Evolutionary conservation across 2,329 filamentous ascomycete species (phyloP).

Genomic region (Shiraia bambusicola): DNA sequence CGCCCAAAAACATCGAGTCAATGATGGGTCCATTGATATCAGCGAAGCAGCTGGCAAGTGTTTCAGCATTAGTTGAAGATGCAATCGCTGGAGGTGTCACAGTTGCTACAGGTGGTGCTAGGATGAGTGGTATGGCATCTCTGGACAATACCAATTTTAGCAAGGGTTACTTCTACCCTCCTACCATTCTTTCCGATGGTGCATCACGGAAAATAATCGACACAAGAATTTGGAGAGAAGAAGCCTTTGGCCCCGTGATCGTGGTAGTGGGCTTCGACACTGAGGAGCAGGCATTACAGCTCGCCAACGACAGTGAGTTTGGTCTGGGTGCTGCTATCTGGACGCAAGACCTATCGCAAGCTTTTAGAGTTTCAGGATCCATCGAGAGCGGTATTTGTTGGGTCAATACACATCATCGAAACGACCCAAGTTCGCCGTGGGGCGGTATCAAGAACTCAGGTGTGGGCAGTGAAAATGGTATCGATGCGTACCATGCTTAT

Average conservation of each 20-base stretch:
- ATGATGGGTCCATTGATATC: conserved; percentile 68
- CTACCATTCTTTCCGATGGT: conserved; percentile 46
- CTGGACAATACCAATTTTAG: conserved; percentile 57
- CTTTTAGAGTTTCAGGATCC: conserved; percentile 49
- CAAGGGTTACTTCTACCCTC: conserved; percentile 54
- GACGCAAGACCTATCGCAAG: conserved; percentile 53
- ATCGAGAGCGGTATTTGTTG: conserved; percentile 54
- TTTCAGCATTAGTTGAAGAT: conserved; percentile 40
- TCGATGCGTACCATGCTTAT: conserved; percentile 53
- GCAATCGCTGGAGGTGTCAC: conserved; percentile 42
- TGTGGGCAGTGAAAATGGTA: conserved; percentile 71
- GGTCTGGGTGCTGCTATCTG: conserved; percentile 55
- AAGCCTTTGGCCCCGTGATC: conserved; percentile 57
- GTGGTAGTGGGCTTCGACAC: conserved; percentile 51
- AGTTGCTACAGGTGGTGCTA: conserved; percentile 51
- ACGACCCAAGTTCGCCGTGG: conserved; percentile 72
- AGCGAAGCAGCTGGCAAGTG: conserved; percentile 48
- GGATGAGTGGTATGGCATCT: conserved; percentile 51
- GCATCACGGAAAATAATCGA: conserved; percentile 33
- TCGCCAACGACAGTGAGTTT: conserved; percentile 55
- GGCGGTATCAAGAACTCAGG: conserved; percentile 64
- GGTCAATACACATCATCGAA: conserved; percentile 64
- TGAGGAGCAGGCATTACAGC: conserved; percentile 49
- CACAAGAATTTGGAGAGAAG: conserved; percentile 47
- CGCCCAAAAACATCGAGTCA: conserved; percentile 57